These are phyloP conservation scores for Penicillium sp. DNA, from an alignment of 2,329 filamentous ascomycete genomes.

Conservation along the genomic window DNA sequence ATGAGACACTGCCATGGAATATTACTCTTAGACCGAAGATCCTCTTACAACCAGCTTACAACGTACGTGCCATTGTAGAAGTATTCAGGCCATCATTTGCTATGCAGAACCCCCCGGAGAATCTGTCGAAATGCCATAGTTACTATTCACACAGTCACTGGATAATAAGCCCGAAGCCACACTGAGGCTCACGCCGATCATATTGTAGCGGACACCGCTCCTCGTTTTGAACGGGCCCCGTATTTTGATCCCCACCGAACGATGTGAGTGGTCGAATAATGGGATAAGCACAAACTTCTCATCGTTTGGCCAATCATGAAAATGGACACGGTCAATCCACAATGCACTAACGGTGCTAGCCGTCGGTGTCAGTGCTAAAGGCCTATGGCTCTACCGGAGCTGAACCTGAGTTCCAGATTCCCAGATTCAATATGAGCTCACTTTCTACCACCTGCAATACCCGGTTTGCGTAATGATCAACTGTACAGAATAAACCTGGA, in stretches of 20 bases:
- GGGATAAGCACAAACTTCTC: conserved; percentile 10
- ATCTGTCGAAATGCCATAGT: neutral
- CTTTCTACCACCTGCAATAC: neutral
- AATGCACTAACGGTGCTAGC: conserved; percentile 15
- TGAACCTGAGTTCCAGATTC: conserved; percentile 9
- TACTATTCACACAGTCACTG: neutral
- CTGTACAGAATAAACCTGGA: neutral
- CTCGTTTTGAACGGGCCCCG: conserved; percentile 11
- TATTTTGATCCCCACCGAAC: neutral
- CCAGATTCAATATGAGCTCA: neutral
- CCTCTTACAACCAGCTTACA: neutral
- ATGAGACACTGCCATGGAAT: neutral
- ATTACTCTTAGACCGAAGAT: neutral
- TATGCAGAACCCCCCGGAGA: neutral
- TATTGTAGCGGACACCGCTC: conserved; percentile 17
- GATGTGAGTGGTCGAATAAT: conserved; percentile 10
- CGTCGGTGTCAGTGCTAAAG: conserved; percentile 20
- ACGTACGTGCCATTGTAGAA: neutral
- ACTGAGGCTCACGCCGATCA: conserved; percentile 5
- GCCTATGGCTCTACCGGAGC: neutral
- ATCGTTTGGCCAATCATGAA: conserved; percentile 8
- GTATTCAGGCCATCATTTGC: neutral
- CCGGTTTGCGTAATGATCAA: neutral
- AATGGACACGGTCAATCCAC: neutral
- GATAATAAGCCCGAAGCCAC: neutral